These are phyloP conservation scores for Selenicereus undatus DNA, from an alignment of 148 eudicot genomes.

Conservation along the genomic window DNA sequence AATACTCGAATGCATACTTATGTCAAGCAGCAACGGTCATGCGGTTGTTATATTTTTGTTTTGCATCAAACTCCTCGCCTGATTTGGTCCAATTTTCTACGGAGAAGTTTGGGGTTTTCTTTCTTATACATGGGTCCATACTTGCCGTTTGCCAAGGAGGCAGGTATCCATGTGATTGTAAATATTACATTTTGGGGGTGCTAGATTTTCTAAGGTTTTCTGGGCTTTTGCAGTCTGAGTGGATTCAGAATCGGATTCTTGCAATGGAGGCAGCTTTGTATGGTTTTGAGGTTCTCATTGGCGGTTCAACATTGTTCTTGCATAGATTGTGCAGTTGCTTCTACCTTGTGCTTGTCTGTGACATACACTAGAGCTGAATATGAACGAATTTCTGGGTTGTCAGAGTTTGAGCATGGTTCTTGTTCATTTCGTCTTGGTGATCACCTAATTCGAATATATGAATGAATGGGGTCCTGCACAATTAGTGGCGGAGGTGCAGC, in stretches of 20 bases:
- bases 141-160: not conserved
- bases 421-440: not conserved
- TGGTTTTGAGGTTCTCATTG: not conserved
- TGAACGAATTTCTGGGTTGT: not conserved
- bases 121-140: not conserved
- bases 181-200: not conserved
- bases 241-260: not conserved
- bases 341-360: not conserved
- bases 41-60: constrained; percentile 12
- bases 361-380: not conserved
- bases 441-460: not conserved
- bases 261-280: not conserved
- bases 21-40: constrained; percentile 25
- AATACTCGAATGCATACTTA: constrained; percentile 17
- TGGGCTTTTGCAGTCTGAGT: not conserved
- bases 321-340: not conserved
- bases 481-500: not conserved
- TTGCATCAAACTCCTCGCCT: constrained; percentile 24
- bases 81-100: constrained; percentile 14
- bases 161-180: not conserved
- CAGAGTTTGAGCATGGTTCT: not conserved
- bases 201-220: not conserved
- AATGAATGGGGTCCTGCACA: not conserved
- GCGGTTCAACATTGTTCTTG: not conserved
- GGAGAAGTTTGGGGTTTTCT: not conserved